Evolutionary conservation across 2,329 filamentous ascomycete species (phyloP), one percentile per base, ranked within the genome.

Genomic region (Alternaria gaisen): DNA sequence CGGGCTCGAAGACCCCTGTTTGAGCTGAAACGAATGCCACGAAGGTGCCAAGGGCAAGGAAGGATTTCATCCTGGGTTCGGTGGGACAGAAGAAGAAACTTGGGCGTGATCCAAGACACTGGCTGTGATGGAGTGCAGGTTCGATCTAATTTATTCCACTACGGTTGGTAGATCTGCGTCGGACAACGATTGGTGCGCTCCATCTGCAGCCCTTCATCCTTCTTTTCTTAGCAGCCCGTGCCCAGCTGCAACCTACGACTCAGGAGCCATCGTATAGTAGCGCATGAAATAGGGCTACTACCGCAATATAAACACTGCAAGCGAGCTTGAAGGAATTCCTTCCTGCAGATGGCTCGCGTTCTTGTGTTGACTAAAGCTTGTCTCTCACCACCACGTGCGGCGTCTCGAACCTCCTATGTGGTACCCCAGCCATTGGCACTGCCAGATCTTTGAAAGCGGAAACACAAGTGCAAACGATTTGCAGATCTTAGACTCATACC

Each of bases 1-100:
- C 53, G 8, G 70, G 56, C 44, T 70, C 70, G n/a, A 71, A 69
- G 3, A 48, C 50, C 30, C 52, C 56, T 16, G 51, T 43, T 53
- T 63, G 64, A 30, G 65, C 63, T 47, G 47, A 56, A 9, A 61
- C 61, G 22, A 42, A 42, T 52, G 55, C 61, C 16, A 38, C 56
- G 14, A 70, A 43, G 43, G 60, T 44, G 40, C 60, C 36, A 44
- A 64, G 47, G 28, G 59, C 48, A 57, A 64, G 28, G 41, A 64
- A 24, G 20, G 40, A 40, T 44, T 55, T 65, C 67, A 70, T 68
- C 30, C 14, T 53, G 50, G 30, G 18, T 43, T 43, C 24, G 6
- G n/a, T 53, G 28, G 10, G 11, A 24, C 16, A 22, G 16, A 53
- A 18, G 32, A 47, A 55, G n/a, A 26, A 48, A 46, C 24, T 14